Evolutionary conservation across 2,329 filamentous ascomycete species (phyloP).

Genomic region (Aureobasidium vineae): DNA sequence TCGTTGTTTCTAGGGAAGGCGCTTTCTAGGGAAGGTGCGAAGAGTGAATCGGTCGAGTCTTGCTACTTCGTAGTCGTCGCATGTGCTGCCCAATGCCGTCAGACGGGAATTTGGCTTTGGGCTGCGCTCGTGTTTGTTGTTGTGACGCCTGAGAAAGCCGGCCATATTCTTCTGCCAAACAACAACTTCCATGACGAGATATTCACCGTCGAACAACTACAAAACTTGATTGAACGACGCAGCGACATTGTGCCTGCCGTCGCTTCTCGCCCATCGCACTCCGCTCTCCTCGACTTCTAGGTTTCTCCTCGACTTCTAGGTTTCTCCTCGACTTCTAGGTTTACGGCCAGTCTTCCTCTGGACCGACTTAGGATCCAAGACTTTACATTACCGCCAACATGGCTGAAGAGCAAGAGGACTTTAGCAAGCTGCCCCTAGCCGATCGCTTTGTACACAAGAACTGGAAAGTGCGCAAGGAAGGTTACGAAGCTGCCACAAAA

Average conservation of each 20-base stretch:
- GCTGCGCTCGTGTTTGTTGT: constrained; percentile 5
- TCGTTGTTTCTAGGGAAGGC: background rate
- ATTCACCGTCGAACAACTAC: background rate
- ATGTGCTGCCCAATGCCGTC: constrained; percentile 19
- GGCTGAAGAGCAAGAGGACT: constrained; percentile 83
- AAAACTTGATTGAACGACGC: background rate
- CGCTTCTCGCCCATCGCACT: background rate
- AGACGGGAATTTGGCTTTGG: constrained; percentile 22
- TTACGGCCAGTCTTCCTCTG: background rate
- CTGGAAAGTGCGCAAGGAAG: constrained; percentile 96
- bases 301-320: too few species aligned
- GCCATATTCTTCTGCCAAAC: background rate
- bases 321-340: too few species aligned
- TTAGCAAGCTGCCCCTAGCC: constrained; percentile 70
- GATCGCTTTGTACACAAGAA: constrained; percentile 88
- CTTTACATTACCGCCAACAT: constrained; percentile 49
- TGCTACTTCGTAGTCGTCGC: background rate
- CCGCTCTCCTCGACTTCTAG: background rate
- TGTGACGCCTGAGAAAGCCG: constrained; percentile 12
- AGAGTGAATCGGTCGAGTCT: background rate
- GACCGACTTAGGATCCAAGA: background rate
- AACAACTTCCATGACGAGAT: constrained; percentile 1
- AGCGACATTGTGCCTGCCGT: background rate
- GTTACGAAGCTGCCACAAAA: constrained; percentile 88
- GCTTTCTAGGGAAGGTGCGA: background rate